These are phyloP conservation scores for Heritiera fomes DNA, from an alignment of 345 rosid species.

Conservation along the genomic window DNA sequence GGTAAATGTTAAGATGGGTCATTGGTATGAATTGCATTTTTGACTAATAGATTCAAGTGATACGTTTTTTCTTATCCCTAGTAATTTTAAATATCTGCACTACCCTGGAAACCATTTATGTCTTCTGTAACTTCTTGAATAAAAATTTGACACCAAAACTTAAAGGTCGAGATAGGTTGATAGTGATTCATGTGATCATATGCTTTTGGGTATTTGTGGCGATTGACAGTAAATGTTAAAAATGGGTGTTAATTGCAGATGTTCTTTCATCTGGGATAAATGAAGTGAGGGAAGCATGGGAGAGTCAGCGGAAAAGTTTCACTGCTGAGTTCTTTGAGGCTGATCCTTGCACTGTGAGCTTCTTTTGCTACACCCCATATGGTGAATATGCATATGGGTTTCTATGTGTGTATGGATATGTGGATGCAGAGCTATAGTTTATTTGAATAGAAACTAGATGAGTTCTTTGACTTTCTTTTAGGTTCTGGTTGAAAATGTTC, in stretches of 20 bases:
- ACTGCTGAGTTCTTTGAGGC: conserved; percentile 77
- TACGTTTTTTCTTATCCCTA: background rate
- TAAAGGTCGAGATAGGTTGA: background rate
- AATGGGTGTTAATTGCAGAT: conserved; percentile 35
- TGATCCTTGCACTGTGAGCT: conserved; percentile 69
- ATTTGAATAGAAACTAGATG: background rate
- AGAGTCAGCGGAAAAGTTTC: conserved; percentile 65
- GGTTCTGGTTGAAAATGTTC: background rate
- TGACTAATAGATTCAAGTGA: background rate
- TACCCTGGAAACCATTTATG: background rate
- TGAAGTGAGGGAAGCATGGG: conserved; percentile 72
- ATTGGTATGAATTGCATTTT: background rate
- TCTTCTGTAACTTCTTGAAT: background rate
- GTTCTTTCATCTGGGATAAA: conserved; percentile 57
- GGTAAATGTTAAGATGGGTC: background rate
- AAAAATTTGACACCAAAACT: background rate
- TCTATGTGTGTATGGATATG: background rate
- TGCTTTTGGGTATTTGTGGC: background rate
- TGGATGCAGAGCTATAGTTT: background rate
- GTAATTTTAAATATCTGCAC: background rate
- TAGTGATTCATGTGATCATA: background rate
- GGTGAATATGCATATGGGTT: background rate
- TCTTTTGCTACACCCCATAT: background rate
- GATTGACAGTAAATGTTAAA: conserved; percentile 3
- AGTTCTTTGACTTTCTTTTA: background rate